These are phyloP conservation scores for Larix kaempferi DNA, from an alignment of 75 land plant species.

Conservation along the genomic window DNA sequence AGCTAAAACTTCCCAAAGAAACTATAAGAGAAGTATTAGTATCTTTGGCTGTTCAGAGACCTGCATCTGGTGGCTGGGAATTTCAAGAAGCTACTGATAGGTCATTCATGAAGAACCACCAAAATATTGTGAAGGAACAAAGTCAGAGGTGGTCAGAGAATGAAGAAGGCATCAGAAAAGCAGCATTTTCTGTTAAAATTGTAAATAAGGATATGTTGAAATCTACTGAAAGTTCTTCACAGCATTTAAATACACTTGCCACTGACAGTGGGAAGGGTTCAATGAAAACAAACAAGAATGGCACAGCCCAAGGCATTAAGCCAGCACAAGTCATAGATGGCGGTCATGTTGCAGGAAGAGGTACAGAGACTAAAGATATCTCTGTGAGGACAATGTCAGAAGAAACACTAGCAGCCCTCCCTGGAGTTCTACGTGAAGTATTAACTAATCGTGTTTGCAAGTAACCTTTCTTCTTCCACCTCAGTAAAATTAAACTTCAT, in stretches of 20 bases:
- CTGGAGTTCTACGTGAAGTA: slow-evolving; percentile 49
- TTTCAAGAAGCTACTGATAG: slow-evolving; percentile 59
- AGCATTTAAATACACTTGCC: neutral
- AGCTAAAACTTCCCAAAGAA: slow-evolving; percentile 24
- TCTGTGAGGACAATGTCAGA: slow-evolving; percentile 40
- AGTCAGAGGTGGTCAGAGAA: slow-evolving; percentile 40
- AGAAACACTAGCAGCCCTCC: slow-evolving; percentile 59
- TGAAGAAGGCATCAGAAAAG: slow-evolving; percentile 29
- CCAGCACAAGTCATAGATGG: slow-evolving; percentile 8
- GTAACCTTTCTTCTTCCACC: slow-evolving; percentile 21
- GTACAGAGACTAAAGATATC: slow-evolving; percentile 3
- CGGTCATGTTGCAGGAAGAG: slow-evolving; percentile 20
- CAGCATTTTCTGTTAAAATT: slow-evolving; percentile 12
- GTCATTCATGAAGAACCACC: slow-evolving; percentile 62
- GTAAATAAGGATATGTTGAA: slow-evolving; percentile 5
- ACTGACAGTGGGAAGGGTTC: neutral
- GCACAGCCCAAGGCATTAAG: slow-evolving; percentile 4
- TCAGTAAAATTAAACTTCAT: neutral
- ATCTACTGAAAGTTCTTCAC: neutral
- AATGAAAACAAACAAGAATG: slow-evolving; percentile 4
- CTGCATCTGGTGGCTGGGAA: slow-evolving; percentile 63
- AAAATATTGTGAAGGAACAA: slow-evolving; percentile 61
- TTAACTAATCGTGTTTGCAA: slow-evolving; percentile 68
- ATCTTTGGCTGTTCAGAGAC: slow-evolving; percentile 60
- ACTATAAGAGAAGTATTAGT: slow-evolving; percentile 37